Evolutionary conservation across 129 eudicot species (phyloP).

Genomic region (Centella asiatica): DNA sequence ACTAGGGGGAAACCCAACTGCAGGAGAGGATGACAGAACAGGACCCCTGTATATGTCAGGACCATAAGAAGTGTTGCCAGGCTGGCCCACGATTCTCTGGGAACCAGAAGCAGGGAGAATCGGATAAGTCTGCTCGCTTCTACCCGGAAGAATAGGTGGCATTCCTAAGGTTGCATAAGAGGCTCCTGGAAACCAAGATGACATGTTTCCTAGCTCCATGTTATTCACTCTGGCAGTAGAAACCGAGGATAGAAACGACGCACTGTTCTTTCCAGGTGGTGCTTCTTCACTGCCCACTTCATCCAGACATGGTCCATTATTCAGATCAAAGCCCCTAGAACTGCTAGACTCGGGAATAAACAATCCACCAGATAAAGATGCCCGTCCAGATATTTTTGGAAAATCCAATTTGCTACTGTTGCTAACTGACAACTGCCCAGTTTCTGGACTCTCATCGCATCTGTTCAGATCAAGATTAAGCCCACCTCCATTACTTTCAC

Average conservation of each 20-base stretch:
- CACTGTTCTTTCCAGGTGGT: slow-evolving; percentile 16
- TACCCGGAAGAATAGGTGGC: slow-evolving; percentile 46
- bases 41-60: slow-evolving; percentile 58
- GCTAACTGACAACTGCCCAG: slow-evolving; percentile 36
- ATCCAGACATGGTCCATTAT: slow-evolving; percentile 64
- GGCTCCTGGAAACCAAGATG: slow-evolving; percentile 60
- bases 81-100: slow-evolving; percentile 46
- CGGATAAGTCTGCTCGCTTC: slow-evolving; percentile 50
- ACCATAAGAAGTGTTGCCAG: slow-evolving; percentile 31
- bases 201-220: slow-evolving; percentile 44
- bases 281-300: slow-evolving; percentile 34
- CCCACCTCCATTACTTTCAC: slow-evolving; percentile 28
- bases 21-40: slow-evolving; percentile 77
- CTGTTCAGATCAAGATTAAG: slow-evolving; percentile 68
- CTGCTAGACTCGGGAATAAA: slow-evolving; percentile 22
- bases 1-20: slow-evolving; percentile 43
- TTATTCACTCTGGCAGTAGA: slow-evolving; percentile 46
- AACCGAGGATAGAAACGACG: slow-evolving; percentile 28
- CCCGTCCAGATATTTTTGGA: slow-evolving; percentile 21
- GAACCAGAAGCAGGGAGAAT: slow-evolving; percentile 31
- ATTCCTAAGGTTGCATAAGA: slow-evolving; percentile 41
- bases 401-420: slow-evolving; percentile 20
- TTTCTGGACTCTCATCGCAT: slow-evolving; percentile 58
- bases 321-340: slow-evolving; percentile 61
- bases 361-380: slow-evolving; percentile 20